These are phyloP conservation scores for Trichoderma hamatum DNA, from an alignment of 2,329 filamentous ascomycete genomes.

Conservation along the genomic window DNA sequence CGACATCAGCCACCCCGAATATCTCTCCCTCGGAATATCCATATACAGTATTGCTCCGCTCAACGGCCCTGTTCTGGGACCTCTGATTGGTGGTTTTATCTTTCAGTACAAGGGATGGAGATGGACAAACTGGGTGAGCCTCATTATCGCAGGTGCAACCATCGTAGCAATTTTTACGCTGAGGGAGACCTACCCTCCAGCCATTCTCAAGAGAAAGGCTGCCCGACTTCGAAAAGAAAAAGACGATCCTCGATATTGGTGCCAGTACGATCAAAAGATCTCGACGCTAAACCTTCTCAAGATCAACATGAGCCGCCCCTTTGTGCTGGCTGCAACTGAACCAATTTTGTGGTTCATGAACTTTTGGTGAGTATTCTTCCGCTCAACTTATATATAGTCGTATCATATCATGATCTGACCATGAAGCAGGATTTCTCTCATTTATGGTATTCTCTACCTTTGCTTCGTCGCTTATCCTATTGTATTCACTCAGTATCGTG, in stretches of 20 bases:
- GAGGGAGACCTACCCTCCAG: slow-evolving; percentile 77
- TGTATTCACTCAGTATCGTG: slow-evolving; percentile 73
- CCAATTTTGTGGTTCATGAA: slow-evolving; percentile 77
- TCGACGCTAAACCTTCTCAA: slow-evolving; percentile 69
- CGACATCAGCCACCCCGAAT: slow-evolving; percentile 80
- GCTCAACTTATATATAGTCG: neutral
- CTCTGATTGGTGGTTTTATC: slow-evolving; percentile 71
- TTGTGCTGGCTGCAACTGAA: slow-evolving; percentile 76
- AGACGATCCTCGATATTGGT: slow-evolving; percentile 74
- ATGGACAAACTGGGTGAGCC: slow-evolving; percentile 81
- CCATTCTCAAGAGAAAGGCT: slow-evolving; percentile 68
- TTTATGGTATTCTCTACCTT: slow-evolving; percentile 86
- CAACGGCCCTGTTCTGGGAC: slow-evolving; percentile 63
- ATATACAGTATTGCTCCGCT: slow-evolving; percentile 70
- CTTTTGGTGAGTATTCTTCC: slow-evolving; percentile 54
- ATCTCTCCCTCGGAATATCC: slow-evolving; percentile 82
- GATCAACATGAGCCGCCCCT: slow-evolving; percentile 75
- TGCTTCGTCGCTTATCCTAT: slow-evolving; percentile 91
- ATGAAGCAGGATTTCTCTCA: slow-evolving; percentile 67
- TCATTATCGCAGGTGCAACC: slow-evolving; percentile 70
- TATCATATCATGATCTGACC: neutral
- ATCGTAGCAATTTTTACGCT: slow-evolving; percentile 62
- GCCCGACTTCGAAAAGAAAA: slow-evolving; percentile 66
- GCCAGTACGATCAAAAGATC: slow-evolving; percentile 73
- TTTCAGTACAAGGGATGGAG: slow-evolving; percentile 78